A percentile compares a stretch with the other conserved stretches of the same genome.
phyloP scores from a whole-genome alignment of 2,329 filamentous ascomycete genomes.

The Leptographium radiaticola region DNA sequence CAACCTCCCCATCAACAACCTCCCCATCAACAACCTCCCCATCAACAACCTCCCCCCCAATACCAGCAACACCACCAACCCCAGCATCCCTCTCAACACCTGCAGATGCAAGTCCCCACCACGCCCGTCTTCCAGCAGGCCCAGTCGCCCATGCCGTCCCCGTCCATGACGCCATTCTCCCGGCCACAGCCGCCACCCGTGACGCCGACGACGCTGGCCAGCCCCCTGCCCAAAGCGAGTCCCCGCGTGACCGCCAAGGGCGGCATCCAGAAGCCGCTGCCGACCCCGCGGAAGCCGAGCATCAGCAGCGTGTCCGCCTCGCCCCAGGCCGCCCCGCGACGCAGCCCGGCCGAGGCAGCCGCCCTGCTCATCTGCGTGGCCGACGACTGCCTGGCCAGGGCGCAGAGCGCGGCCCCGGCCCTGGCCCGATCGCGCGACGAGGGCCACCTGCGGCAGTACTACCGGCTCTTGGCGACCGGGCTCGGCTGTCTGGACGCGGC shows the following conservation, averaged over 20 bases:
- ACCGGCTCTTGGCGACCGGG: slow-evolving; percentile 58
- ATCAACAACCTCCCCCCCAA: neutral
- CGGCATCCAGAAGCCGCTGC: slow-evolving; percentile 10
- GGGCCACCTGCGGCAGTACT: slow-evolving; percentile 48
- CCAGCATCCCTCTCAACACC: neutral
- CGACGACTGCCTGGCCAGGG: slow-evolving; percentile 61
- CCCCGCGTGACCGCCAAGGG: slow-evolving; percentile 11
- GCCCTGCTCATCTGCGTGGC: slow-evolving; percentile 56
- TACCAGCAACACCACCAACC: too few relatives aligned
- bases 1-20: neutral
- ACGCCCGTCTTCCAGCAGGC: slow-evolving; percentile 5
- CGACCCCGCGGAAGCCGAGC: slow-evolving; percentile 12
- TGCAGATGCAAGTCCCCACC: slow-evolving; percentile 5
- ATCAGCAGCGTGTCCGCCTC: slow-evolving; percentile 17
- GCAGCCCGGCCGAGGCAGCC: slow-evolving; percentile 33
- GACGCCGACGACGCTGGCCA: slow-evolving; percentile 8
- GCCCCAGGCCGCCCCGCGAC: slow-evolving; percentile 23
- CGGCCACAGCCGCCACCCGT: neutral
- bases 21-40: neutral
- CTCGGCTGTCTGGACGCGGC: slow-evolving; percentile 60
- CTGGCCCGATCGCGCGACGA: slow-evolving; percentile 37
- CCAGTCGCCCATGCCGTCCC: neutral
- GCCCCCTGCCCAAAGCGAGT: slow-evolving; percentile 5
- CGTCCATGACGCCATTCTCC: neutral
- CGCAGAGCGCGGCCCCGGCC: slow-evolving; percentile 39